Evolutionary conservation across 345 rosid species (phyloP).

Genomic region (Zanthoxylum bungeanum): DNA sequence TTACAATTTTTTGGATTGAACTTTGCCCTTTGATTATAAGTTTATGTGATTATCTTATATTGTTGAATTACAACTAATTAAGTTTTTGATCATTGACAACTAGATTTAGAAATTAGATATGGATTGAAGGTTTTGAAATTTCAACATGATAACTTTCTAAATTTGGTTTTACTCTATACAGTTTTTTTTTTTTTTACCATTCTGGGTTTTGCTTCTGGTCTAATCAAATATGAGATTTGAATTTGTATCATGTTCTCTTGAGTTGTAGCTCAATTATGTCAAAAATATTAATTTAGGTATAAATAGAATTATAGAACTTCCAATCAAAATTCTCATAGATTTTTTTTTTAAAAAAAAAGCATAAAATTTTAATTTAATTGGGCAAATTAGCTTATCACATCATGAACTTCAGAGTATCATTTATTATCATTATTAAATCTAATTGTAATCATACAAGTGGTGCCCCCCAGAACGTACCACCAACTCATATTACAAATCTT

Average conservation of each 20-base stretch:
- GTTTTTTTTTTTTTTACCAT: background rate
- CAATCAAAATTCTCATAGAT: too few species aligned
- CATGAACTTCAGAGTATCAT: background rate
- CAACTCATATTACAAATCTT: conserved; percentile 16
- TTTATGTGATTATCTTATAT: background rate
- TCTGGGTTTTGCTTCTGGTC: background rate
- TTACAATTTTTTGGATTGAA: background rate
- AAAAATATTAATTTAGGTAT: background rate
- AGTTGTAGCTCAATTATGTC: background rate
- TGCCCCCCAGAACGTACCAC: conserved; percentile 20
- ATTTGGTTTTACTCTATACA: background rate
- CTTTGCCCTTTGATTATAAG: background rate
- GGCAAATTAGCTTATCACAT: background rate
- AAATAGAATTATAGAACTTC: too few species aligned
- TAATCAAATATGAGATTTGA: background rate
- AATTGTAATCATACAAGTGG: conserved; percentile 25
- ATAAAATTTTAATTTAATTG: too few species aligned
- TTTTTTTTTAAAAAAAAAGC: too few species aligned
- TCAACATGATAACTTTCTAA: background rate
- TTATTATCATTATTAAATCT: conserved; percentile 1
- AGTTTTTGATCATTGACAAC: conserved; percentile 11
- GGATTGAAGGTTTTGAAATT: background rate
- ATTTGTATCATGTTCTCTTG: background rate
- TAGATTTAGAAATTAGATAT: background rate
- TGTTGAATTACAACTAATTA: background rate